Evolutionary conservation across 2,329 filamentous ascomycete species (phyloP).

Genomic region (Elsinoe ampelina): DNA sequence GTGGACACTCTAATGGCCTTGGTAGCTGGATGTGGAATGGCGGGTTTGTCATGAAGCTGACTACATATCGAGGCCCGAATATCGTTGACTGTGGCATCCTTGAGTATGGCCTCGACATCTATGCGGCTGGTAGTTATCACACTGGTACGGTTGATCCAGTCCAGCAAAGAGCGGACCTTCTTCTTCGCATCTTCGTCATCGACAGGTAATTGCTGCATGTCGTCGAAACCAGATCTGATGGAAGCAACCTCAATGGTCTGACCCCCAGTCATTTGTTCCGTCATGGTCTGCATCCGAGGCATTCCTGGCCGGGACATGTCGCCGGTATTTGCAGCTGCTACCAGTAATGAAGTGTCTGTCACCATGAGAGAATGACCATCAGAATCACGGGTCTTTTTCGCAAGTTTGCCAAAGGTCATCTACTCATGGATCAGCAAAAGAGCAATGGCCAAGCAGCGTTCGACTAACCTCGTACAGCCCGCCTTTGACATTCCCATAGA

Average conservation of each 20-base stretch:
- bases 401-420: constrained; percentile 39
- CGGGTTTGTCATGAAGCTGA: constrained; percentile 39
- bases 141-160: constrained; percentile 33
- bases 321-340: constrained; percentile 31
- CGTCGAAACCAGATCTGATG: constrained; percentile 30
- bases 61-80: constrained; percentile 43
- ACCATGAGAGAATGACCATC: constrained; percentile 35
- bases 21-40: constrained; percentile 42
- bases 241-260: constrained; percentile 29
- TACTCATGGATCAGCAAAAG: not conserved
- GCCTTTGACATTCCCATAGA: constrained; percentile 47
- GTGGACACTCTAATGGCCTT: constrained; percentile 42
- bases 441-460: too few relatives aligned
- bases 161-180: constrained; percentile 35
- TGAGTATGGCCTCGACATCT: constrained; percentile 17
- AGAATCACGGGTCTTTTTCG: constrained; percentile 28
- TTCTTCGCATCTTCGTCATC: constrained; percentile 36
- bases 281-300: constrained; percentile 12
- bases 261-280: constrained; percentile 32
- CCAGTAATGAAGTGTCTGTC: constrained; percentile 38
- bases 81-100: constrained; percentile 26
- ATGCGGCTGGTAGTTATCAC: constrained; percentile 22
- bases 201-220: constrained; percentile 35
- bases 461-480: constrained; percentile 32
- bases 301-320: constrained; percentile 10